Conservation (phyloP, 495 filamentous ascomycete genomes). For the Aspergillus diversus region DNA sequence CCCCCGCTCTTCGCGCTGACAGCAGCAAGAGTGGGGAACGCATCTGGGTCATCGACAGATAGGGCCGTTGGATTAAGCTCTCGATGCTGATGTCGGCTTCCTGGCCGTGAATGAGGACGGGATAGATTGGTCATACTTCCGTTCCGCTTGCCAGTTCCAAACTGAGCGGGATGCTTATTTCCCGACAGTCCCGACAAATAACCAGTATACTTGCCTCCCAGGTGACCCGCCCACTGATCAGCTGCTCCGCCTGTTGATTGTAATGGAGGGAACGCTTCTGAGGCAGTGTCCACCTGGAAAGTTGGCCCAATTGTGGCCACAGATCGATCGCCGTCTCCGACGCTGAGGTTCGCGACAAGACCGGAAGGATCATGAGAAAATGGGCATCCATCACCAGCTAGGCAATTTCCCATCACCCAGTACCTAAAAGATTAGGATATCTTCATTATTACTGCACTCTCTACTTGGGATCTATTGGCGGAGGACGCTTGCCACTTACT, state of each 20-base stretch:
- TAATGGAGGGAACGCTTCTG: constrained; percentile 85
- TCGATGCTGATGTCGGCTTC: constrained; percentile 81
- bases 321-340: constrained; percentile 58
- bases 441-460: constrained; percentile 10
- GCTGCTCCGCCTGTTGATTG: constrained; percentile 43
- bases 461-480: neutral
- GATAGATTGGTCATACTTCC: constrained; percentile 46
- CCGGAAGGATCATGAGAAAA: constrained; percentile 96
- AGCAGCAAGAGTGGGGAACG: constrained; percentile 90
- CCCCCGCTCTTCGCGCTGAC: constrained; percentile 69
- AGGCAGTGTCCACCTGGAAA: constrained; percentile 76
- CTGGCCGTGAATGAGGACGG: constrained; percentile 80
- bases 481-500: constrained; percentile 63
- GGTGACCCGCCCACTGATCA: constrained; percentile 65
- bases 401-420: constrained; percentile 95
- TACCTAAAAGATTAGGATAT: constrained; percentile 60
- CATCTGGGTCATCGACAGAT: constrained; percentile 89
- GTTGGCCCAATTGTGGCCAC: constrained; percentile 40
- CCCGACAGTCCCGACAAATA: constrained; percentile 37
- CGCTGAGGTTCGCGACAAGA: constrained; percentile 67
- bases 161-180: constrained; percentile 33
- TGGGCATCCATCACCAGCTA: constrained; percentile 91
- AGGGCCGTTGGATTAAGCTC: constrained; percentile 68
- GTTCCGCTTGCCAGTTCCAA: constrained; percentile 54
- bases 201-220: constrained; percentile 42